Base-by-base conservation (phyloP, 768 basidiomycete genomes). In the Dictyophora rubrovolvata region DNA sequence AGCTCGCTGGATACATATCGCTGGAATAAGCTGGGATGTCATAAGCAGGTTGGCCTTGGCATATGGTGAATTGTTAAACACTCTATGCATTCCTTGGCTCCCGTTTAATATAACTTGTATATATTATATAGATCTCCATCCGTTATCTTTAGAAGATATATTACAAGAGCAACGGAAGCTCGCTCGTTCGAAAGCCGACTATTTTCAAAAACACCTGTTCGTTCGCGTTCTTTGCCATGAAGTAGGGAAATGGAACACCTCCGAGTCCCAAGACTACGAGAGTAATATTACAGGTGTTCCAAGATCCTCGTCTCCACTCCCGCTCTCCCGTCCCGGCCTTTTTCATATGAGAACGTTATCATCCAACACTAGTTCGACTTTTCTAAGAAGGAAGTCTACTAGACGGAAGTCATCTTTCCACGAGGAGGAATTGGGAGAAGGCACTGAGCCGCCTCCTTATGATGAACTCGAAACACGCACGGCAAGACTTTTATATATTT, bases 1-100 rank as follows among this genome's bases (percentile, higher is more conserved):
- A 65, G 86, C 86, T 17, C 72, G 87, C 54, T 89, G 85, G 86
- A 86, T 87, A 55, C 85, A 85, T 63, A 76, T 87, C 62, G 81
- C 79, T 21, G 87, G 86, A 5, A 71, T 78, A 42, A 73, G 80
- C 62, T 88, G 85, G 84, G 85, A 87, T 64, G 84, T 88, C 37
- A 77, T 89, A 64, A 84, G 83, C 64, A 79, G 81, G 0, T 69
- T 87, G 34, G 82, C 83, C 18, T 68, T 87, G 59, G 79, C 79
- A 68, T 86, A 85, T 64, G 76, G 85, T 85, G 60, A 50, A 78
- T 56, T 28, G 12, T 42, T 12, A 28, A 37, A 11, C 18, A 35
- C 50, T 22, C 23, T 54, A 23, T 49, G 28, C 42, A 34, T 48
- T 17, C 22, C 21, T 48, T 50, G 17, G 49, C 8, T 5, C 48